Base-by-base conservation (phyloP, 2,329 filamentous ascomycete species). In the Arthrinium puccinioides region DNA sequence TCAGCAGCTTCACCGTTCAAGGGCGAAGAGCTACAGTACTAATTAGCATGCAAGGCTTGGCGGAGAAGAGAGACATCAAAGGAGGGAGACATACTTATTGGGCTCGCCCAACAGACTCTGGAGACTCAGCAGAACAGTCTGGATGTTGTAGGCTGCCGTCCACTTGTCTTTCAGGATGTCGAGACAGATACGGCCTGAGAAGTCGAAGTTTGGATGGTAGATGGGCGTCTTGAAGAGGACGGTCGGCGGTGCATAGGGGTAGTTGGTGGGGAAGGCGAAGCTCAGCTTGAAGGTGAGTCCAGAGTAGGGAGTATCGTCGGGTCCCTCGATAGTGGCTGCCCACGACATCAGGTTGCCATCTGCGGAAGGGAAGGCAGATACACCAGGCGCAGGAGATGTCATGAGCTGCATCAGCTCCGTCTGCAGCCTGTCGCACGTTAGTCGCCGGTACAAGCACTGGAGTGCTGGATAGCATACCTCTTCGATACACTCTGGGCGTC, bases 161-260 rank as follows among this genome's bases (percentile, higher is more conserved):
- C 92, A 98, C 69, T 96, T 96, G 63, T 97, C 92, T 74, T 96
- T 97, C 47, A 98, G 73, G 50, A 98, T 98, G 57, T 98, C 94
- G 43, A 98, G 74, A 62, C 92, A 98, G 63, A 98, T 98, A 39
- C 92, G 79, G 27, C 92, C 92, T 4, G 85, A 89, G 68, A 98
- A 96, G 67, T 98, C 92, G 51, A 98, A 87, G 54, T 98, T 98
- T 37, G 92, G 92, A 63, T 98, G 92, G 72, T 97, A 98, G 65
- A 98, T 96, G 25, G 92, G 92, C 6, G 94, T 98, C 70, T 89
- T 94, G 79, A 96, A 98, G 42, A 95, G 75, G 14, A 98, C 92
- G 3, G 84, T 87, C 1, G 92, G 92, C 16, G 92, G 79, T 2
- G 82, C 77, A 61, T 96, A 96, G 9, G 92, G 92, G 60, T 98